Base-by-base conservation (phyloP, 2,329 filamentous ascomycete genomes). In the Purpureocillium lavendulum region DNA sequence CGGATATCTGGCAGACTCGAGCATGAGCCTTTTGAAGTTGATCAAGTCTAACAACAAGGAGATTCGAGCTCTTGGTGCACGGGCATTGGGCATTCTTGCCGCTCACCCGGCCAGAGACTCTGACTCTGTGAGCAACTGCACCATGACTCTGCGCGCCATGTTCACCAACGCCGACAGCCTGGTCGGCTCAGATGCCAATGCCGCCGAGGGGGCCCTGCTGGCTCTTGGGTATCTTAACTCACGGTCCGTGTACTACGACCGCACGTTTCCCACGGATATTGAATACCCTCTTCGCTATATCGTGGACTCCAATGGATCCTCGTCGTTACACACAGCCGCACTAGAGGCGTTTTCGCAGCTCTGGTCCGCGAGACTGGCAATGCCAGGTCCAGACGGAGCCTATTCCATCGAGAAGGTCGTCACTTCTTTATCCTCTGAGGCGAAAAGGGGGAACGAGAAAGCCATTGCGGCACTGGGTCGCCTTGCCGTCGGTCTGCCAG, bases 391-490 rank as follows among this genome's bases (percentile, higher is more conserved):
- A 24, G 50, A 60, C 2, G 58, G 57, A 1, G 44, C 50, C 6
- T 48, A 54, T 4, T 48, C 57, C 21, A 50, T 63, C 4, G 59
- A 57, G 21, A 58, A 69, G 2, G 65, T 88, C 12, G 68, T 81
- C 17, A 71, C 81, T 14, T 74, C 77, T 7, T 65, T 96, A 0
- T 69, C 76, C 6, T 66, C 71, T 1, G 76, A 82, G 43, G 82
- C 86, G 9, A 92, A 88, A 55, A 80, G 84, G 41, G 84, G 87
- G 8, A 85, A 86, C 41, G 89, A 94, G 52, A 80, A 75, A 41
- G 84, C 90, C 1, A 90, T 96, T 36, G 61, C 76, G n/a, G 79
- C 86, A 3, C 67, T 97, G 5, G 92, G 92, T 0, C 75, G 84
- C 35, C 65, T 97, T 3, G 80, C 84, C 0, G 74, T 87, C 38